Base-by-base conservation (phyloP, 345 rosid genomes). In the Noccaea caerulescens region DNA sequence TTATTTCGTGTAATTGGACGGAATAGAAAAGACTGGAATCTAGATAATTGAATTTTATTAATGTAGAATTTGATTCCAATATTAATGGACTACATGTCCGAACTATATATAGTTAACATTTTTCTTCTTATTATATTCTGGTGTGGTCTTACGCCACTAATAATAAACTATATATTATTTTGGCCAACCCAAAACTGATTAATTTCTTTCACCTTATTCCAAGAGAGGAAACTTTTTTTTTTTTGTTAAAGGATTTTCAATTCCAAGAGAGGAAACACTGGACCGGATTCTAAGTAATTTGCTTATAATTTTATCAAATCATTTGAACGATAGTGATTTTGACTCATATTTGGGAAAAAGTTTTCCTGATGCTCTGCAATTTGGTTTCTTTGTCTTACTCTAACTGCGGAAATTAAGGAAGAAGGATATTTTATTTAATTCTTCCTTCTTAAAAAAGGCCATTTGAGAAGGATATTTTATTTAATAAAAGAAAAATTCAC, bases 21-120 rank as follows among this genome's bases (percentile, higher is more conserved):
- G 63, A 60, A 68, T 37, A 60, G 6, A 68, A 75, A 68, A 46
- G 63, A 61, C 5, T 45, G 10, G 65, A 75, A 75, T 75, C 58
- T 75, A 30, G 11, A 45, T 33, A 45, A 59, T 75, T 75, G 63
- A 60, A 60, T 53, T 20, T 61, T 60, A 59, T 60, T 37, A 60
- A 68, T 55, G 52, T 27, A 75, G 79, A 68, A 75, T 68, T 75
- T 68, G 74, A 75, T 75, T 75, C 79, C 74, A 30, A 14, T 75
- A 61, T 61, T 75, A 68, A 75, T 75, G 79, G 79, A 75, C 69
- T 60, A 75, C 68, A 67, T 60, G 50, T 52, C 37, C 69, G 30
- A 60, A 45, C 72, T 67, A 74, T 59, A 66, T 10, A 75, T 61
- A 45, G 74, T 61, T 75, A 44, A 68, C 52, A 45, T 36, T 53